Percentiles rank a stretch among this genome's conserved stretches.
Evolutionary conservation across 306 rosid genomes (phyloP).

Genomic region (Myrica gale): DNA sequence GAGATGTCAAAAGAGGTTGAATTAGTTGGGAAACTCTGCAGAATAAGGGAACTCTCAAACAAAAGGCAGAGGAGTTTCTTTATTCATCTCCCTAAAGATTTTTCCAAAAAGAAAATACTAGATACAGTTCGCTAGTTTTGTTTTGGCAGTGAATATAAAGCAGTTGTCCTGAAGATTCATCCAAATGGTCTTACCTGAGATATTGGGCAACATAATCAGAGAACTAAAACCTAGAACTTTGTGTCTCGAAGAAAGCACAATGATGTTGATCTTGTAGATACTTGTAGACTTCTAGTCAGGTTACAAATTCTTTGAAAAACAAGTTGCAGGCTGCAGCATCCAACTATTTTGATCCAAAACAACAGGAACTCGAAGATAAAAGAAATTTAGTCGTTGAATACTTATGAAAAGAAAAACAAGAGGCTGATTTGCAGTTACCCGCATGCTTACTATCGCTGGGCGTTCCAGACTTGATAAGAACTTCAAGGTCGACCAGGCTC

Average conservation of each 20-base stretch:
- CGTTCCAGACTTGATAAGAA: slow-evolving; percentile 81
- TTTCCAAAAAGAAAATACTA: neutral
- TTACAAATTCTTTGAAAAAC: neutral
- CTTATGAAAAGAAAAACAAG: neutral
- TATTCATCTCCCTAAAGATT: neutral
- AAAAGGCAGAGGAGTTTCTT: too few relatives aligned
- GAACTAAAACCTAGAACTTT: neutral
- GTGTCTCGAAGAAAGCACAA: neutral
- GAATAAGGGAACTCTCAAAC: too few relatives aligned
- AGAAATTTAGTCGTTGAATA: neutral
- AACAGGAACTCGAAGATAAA: too few relatives aligned
- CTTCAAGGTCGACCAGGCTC: slow-evolving; percentile 97
- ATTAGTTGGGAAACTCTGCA: too few relatives aligned
- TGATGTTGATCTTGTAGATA: neutral
- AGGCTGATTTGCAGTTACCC: slow-evolving; percentile 37
- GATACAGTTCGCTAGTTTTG: too few relatives aligned
- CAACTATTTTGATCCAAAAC: too few relatives aligned
- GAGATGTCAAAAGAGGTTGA: neutral
- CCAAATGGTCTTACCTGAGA: neutral
- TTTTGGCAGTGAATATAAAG: neutral
- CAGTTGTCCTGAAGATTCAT: neutral
- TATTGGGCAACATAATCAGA: neutral
- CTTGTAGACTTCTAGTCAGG: neutral
- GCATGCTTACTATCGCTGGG: slow-evolving; percentile 71
- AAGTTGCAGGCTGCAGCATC: too few relatives aligned